Evolutionary conservation across 129 eudicot genomes (phyloP), one percentile per base, ranked within the genome.

Genomic region (Flaveria sonorensis): DNA sequence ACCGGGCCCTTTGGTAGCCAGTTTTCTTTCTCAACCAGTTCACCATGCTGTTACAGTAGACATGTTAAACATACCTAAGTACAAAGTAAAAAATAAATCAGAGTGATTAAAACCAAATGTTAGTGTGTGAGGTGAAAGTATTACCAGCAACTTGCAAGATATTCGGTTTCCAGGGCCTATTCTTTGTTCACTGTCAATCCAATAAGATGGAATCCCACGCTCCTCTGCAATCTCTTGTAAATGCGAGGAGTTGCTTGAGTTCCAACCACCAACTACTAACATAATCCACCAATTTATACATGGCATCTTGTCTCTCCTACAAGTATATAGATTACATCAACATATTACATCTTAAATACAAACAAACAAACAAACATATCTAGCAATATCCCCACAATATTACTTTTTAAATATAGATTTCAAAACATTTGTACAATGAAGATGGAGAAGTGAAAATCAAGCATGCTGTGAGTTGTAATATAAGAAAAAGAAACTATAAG

Each of bases 241-340:
- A 83, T 94, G 98, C 15, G 97, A 94, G 9, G 98, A 91, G 87
- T 94, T 94, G 82, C 97, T 94, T 11, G 98, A 94, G 88, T 94
- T 91, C 89, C 89, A 91, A 13, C 98, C 98, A 30, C 98, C 98
- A 14, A 94, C 83, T 46, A 94, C 97, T 72, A 94, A 81, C 90
- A 94, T 94, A 59, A 53, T 86, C 96, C 52, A 94, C 97, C 91
- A 94, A 76, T 79, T 91, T 91, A 82, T 90, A 91, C 97, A 94
- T 94, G 20, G 98, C 98, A 85, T 94, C 98, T 94, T 94, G 98
- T 28, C 98, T 81, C 88, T 94, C 98, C 98, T 94, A 80, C 28
- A 81, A 39, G 20, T 1, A 59, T 19, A 70, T 28, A 69, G 42
- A 72, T 79, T 63, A 61, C 11, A n/a, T 39, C 21, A 28, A 62